Evolutionary conservation across 305 asterid species (phyloP).

Genomic region (Coffea humblotiana): DNA sequence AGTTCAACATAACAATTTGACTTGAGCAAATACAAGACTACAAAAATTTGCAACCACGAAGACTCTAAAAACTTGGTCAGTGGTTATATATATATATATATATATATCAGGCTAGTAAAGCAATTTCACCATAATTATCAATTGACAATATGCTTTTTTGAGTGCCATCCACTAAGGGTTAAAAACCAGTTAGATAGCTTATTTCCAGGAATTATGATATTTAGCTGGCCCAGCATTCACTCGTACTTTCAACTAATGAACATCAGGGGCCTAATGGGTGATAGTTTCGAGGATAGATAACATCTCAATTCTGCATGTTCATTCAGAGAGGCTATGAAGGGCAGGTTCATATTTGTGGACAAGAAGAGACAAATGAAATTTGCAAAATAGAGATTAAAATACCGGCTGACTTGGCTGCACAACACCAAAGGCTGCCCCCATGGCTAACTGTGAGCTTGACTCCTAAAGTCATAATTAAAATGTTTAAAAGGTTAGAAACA

Average conservation of each 20-base stretch:
- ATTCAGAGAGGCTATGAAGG: not conserved
- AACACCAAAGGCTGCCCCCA: slow-evolving; percentile 90
- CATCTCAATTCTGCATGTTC: not conserved
- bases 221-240: not conserved
- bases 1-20: slow-evolving; percentile 14
- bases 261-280: not conserved
- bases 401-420: slow-evolving; percentile 62
- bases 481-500: slow-evolving; percentile 15
- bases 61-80: too few relatives aligned
- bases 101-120: not conserved
- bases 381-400: slow-evolving; percentile 10
- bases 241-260: not conserved
- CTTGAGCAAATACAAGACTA: not conserved
- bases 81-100: too few relatives aligned
- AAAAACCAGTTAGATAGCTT: not conserved
- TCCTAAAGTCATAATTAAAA: slow-evolving; percentile 55
- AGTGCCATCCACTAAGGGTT: not conserved
- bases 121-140: not conserved
- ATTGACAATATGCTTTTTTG: not conserved
- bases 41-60: not conserved
- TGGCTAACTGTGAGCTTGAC: slow-evolving; percentile 81
- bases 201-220: not conserved
- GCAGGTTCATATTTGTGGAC: not conserved
- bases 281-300: not conserved
- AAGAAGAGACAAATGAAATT: slow-evolving; percentile 6